phyloP scores from a whole-genome alignment of 192 early-diverging fungal genomes.

The Coemansia sp. region DNA sequence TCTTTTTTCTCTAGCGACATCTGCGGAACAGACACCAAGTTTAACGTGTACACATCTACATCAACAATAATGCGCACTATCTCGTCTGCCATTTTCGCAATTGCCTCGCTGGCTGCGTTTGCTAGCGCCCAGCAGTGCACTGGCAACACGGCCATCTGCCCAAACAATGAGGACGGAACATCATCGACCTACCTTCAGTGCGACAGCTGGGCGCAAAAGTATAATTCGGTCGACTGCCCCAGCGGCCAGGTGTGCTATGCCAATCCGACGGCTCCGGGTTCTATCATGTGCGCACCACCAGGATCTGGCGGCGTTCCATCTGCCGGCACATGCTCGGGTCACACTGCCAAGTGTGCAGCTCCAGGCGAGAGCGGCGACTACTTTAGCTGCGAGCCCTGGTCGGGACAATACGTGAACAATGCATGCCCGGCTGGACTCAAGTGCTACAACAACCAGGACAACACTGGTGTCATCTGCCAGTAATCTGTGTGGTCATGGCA shows the following conservation, averaged over 20 bases:
- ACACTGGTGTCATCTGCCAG: conserved; percentile 27
- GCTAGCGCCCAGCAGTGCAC: conserved; percentile 24
- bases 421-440: conserved; percentile 19
- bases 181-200: conserved; percentile 46
- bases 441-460: conserved; percentile 34
- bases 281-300: conserved; percentile 41
- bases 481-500: neutral
- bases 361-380: conserved; percentile 27
- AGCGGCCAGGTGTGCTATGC: conserved; percentile 46
- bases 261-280: conserved; percentile 32
- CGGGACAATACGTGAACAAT: conserved; percentile 31
- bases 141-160: conserved; percentile 39
- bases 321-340: conserved; percentile 29
- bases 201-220: conserved; percentile 35
- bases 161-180: conserved; percentile 34
- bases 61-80: neutral
- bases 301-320: conserved; percentile 33
- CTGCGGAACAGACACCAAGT: neutral
- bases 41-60: too few species aligned
- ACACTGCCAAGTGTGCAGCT: conserved; percentile 33
- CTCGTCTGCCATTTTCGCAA: conserved; percentile 9
- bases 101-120: conserved; percentile 10
- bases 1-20: neutral
- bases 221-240: conserved; percentile 25
- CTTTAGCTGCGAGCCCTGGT: conserved; percentile 41